phyloP scores from a whole-genome alignment of 2,329 filamentous ascomycete genomes.

The Claviceps purpurea region DNA sequence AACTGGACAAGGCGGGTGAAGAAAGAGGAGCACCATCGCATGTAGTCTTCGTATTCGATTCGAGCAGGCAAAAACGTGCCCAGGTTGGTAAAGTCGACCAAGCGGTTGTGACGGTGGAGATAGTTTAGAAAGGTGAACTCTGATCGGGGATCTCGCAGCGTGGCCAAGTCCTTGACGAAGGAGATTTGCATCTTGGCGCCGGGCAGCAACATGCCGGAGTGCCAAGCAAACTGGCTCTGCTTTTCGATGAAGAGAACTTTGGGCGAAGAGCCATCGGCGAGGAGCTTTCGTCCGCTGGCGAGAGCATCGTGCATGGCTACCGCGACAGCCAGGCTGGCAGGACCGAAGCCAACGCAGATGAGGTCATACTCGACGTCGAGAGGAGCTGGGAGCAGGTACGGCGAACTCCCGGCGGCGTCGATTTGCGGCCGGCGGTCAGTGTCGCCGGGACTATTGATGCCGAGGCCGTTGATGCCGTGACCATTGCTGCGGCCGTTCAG shows the following conservation, averaged over 20 bases:
- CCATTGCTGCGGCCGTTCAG: conserved; percentile 9
- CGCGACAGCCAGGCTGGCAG: conserved; percentile 78
- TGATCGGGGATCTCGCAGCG: conserved; percentile 72
- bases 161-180: conserved; percentile 92
- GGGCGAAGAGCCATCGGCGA: conserved; percentile 33
- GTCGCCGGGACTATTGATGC: background rate
- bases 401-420: conserved; percentile 12
- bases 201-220: conserved; percentile 86
- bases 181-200: conserved; percentile 96
- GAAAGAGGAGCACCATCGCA: conserved; percentile 76
- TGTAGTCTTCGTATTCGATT: conserved; percentile 88
- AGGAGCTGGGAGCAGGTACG: conserved; percentile 34
- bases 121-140: conserved; percentile 96
- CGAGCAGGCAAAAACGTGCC: conserved; percentile 77
- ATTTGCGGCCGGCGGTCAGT: conserved; percentile 10
- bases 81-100: conserved; percentile 84
- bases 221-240: conserved; percentile 76
- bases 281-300: conserved; percentile 32
- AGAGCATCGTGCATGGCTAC: conserved; percentile 78
- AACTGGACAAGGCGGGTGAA: conserved; percentile 67
- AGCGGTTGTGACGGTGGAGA: conserved; percentile 64
- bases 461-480: background rate
- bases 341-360: conserved; percentile 84
- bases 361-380: conserved; percentile 64
- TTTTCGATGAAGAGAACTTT: conserved; percentile 82